These are phyloP conservation scores for Naumovozyma dairenensis DNA, from an alignment of 805 yeast genomes.

Conservation along the genomic window DNA sequence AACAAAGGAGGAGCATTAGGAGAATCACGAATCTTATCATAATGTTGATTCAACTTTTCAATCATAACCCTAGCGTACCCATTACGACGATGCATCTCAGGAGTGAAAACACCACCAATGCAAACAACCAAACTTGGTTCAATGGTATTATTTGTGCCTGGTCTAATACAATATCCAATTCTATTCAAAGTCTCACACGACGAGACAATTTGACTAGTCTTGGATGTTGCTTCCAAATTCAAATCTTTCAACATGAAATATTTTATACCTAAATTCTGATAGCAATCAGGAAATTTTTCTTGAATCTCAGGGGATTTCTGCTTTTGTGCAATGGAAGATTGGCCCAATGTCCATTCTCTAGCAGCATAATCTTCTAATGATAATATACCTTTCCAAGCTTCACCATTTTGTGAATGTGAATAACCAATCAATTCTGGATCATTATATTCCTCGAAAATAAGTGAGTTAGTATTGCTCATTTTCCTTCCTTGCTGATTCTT, in stretches of 20 bases:
- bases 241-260: slow-evolving; percentile 29
- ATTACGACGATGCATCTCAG: slow-evolving; percentile 37
- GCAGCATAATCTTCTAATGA: slow-evolving; percentile 30
- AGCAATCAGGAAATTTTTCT: slow-evolving; percentile 10
- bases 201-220: slow-evolving; percentile 31
- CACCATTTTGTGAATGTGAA: slow-evolving; percentile 30
- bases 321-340: slow-evolving; percentile 20
- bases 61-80: slow-evolving; percentile 50
- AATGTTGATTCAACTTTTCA: slow-evolving; percentile 25
- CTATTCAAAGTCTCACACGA: slow-evolving; percentile 35
- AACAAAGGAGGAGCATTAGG: slow-evolving; percentile 22
- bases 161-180: slow-evolving; percentile 25
- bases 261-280: slow-evolving; percentile 27
- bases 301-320: slow-evolving; percentile 8
- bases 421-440: slow-evolving; percentile 30
- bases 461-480: neutral
- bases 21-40: slow-evolving; percentile 22
- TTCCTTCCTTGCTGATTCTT: too few species aligned
- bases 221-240: slow-evolving; percentile 14
- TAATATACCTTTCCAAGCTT: slow-evolving; percentile 28
- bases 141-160: slow-evolving; percentile 18
- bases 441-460: slow-evolving; percentile 12
- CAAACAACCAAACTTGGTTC: slow-evolving; percentile 30
- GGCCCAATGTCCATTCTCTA: slow-evolving; percentile 29
- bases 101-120: slow-evolving; percentile 54